Evolutionary conservation across 164 flowering plant species (phyloP), one percentile per base, ranked within the genome.

Genomic region (Umbilicus rupestris): DNA sequence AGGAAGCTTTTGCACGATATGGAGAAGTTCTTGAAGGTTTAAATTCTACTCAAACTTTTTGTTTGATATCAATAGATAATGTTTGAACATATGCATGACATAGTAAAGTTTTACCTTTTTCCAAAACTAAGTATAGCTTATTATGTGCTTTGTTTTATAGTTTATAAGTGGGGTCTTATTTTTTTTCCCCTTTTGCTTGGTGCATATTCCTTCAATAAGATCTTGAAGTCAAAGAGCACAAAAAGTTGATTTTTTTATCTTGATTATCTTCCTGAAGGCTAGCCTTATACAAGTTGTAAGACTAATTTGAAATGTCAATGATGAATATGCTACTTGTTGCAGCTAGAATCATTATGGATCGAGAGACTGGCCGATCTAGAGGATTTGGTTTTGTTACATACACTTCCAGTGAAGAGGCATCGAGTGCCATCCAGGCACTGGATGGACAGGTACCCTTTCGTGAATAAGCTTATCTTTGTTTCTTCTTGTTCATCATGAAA

Each of bases 11-110:
- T 49, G 17, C 72, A 19, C 76, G 74, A 47, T 84, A 85, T 78
- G 90, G 90, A 20, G 80, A 82, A 57, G 86, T 85, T 24, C 8
- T 69, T 30, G 87, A 85, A 45, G 85, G 90, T 85, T 73, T 5
- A 41, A 24, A 39, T 22, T 52, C 46, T 37, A 46, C 31, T 3
- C 4, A 26, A 26, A 12, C 17, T 11, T 52, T 3, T 24, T 24
- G 30, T 52, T 52, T 10, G 29, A 26, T 8, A 24, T 20, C 0
- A 22, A 50, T 12, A 16, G 6, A 45, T 1, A 4, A 4, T 45
- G 4, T 17, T 45, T 14, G 19, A 15, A 14, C 5, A 15, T 4
- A 45, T 16, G 19, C 49, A 15, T 17, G 49, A 45, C n/a, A 14
- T 45, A 17, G 3, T 45, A 45, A n/a, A 17, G n/a, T 14, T 15